Evolutionary conservation across 345 rosid genomes (phyloP).

Genomic region (Eucalyptus cloeziana): DNA sequence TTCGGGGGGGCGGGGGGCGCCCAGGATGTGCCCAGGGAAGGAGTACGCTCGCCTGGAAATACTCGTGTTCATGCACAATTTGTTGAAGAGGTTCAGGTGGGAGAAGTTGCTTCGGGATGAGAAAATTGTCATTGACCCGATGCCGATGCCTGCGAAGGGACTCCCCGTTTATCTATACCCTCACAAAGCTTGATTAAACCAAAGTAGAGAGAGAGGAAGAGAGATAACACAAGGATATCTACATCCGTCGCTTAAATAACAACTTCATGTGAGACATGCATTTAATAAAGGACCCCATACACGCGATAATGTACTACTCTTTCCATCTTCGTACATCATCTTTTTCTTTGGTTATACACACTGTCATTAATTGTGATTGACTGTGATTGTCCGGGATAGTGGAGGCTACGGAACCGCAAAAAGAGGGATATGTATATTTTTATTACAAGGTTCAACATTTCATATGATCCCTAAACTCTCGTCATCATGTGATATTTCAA

Average conservation of each 20-base stretch:
- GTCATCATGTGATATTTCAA: not conserved
- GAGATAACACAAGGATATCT: not conserved
- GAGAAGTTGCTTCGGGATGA: conserved; percentile 15
- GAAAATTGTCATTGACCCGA: conserved; percentile 17
- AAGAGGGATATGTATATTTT: not conserved
- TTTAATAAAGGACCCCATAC: not conserved
- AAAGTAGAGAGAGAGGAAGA: not conserved
- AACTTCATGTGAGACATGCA: not conserved
- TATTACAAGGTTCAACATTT: not conserved
- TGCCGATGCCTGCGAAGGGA: conserved; percentile 23
- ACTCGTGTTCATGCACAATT: conserved; percentile 25
- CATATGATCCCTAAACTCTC: not conserved
- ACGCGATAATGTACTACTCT: not conserved
- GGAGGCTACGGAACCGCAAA: not conserved
- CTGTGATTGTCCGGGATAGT: not conserved
- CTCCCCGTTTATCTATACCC: conserved; percentile 18
- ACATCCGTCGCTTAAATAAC: not conserved
- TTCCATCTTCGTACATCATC: not conserved
- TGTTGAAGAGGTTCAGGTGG: conserved; percentile 27
- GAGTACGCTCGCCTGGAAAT: conserved; percentile 30
- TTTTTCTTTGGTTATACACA: not conserved
- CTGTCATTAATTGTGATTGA: not conserved
- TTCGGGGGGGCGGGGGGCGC: conserved; percentile 10
- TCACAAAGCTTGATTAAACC: not conserved
- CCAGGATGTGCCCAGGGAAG: conserved; percentile 35